phyloP scores from a whole-genome alignment of 768 basidiomycete genomes.

The Termitomyces sp. region DNA sequence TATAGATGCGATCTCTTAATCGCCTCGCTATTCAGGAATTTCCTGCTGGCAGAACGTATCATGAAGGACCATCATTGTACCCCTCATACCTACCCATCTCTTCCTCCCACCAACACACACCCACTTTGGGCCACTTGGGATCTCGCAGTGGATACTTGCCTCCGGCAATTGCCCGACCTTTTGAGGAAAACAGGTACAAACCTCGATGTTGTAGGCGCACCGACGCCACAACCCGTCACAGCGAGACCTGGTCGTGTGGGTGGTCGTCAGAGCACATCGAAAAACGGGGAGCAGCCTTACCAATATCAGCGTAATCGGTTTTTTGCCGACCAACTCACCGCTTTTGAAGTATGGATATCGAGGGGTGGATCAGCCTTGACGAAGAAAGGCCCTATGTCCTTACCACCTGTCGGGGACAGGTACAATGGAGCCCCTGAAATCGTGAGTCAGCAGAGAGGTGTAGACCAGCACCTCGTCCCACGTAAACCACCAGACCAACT shows the following conservation, averaged over 20 bases:
- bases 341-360: constrained; percentile 98
- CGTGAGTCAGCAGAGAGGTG: constrained; percentile 15
- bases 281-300: constrained; percentile 46
- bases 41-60: constrained; percentile 93
- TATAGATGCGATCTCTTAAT: constrained; percentile 96
- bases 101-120: constrained; percentile 96
- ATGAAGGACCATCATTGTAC: constrained; percentile 99
- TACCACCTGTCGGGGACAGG: constrained; percentile 48
- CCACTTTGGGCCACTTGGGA: constrained; percentile 98
- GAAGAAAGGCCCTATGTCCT: constrained; percentile 68
- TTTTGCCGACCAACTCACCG: constrained; percentile 94
- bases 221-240: constrained; percentile 25
- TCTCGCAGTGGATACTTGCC: constrained; percentile 89
- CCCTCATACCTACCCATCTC: constrained; percentile 86
- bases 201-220: constrained; percentile 13
- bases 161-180: constrained; percentile 89
- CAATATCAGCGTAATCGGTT: constrained; percentile 85
- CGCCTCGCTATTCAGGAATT: constrained; percentile 95
- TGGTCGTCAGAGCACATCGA: constrained; percentile 18
- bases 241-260: constrained; percentile 41
- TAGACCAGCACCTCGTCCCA: constrained; percentile 59
- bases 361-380: constrained; percentile 86
- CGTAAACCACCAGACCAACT: constrained; percentile 95
- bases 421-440: constrained; percentile 14
- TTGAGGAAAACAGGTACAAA: constrained; percentile 39